Base-by-base conservation (phyloP, 208 protist genomes). In the Trypanosomatidae sp. region DNA sequence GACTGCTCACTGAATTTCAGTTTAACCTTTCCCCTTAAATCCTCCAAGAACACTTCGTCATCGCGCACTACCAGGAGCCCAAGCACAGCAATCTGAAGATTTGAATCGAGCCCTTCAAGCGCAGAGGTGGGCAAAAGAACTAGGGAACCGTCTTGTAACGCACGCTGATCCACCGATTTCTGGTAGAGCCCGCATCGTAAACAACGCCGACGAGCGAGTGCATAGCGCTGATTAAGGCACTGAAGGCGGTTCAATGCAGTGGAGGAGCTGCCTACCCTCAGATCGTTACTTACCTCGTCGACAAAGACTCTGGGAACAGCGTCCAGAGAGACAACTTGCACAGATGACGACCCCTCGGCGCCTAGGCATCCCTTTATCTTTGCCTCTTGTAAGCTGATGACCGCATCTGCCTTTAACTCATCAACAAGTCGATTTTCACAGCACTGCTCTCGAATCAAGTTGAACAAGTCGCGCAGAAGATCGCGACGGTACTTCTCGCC, bases 181-280 rank as follows among this genome's bases (percentile, higher is more conserved):
- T 85, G 81, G 76, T 92, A 97, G 41, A 95, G 60, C 17, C 91
- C 93, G 72, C 93, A 95, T 41, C 89, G 82, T 59, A 92, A 74
- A 69, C 91, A 95, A 12, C 93, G 83, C 59, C 89, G 81, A 2
- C 87, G 83, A n/a, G 90, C 86, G 56, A 95, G 81, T 2, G 91
- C 62, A 79, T 95, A 97, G 13, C 93, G 85, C 68, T 95, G 89
- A 65, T 86, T 87, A 12, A 95, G 69, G 46, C 83, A 88, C 28
- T 80, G 78, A 7, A 94, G 81, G 33, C 90, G 80, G 64, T 91
- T 79, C 56, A 69, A 33, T 15, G 66, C 30, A 36, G 52, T 50
- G 0, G 74, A 55, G 4, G 50, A 44, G 3, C 41, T 52, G 13
- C 62, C 69, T 3, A 84, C 69, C 30, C 74, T 85, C 44, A 96